These are phyloP conservation scores for Neurospora tetrasperma DNA, from an alignment of 495 filamentous ascomycete genomes.

Conservation along the genomic window DNA sequence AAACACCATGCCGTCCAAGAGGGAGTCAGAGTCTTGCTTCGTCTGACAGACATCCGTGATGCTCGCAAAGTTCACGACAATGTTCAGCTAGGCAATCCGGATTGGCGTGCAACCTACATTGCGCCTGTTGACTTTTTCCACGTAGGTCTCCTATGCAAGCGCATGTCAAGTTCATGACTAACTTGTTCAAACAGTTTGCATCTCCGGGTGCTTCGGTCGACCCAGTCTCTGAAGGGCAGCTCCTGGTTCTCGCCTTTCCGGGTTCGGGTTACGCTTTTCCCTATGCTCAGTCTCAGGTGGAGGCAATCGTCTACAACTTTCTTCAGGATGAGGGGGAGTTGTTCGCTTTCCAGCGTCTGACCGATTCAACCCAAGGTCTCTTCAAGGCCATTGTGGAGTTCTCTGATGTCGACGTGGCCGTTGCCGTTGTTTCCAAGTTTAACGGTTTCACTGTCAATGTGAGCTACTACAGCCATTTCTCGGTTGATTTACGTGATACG, in stretches of 20 bases:
- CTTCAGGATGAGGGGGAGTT: slow-evolving; percentile 45
- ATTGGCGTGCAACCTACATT: slow-evolving; percentile 43
- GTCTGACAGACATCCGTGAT: slow-evolving; percentile 48
- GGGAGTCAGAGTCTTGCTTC: slow-evolving; percentile 38
- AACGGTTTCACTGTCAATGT: slow-evolving; percentile 41
- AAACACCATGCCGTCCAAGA: slow-evolving; percentile 18
- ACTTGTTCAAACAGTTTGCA: slow-evolving; percentile 10
- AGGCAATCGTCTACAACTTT: slow-evolving; percentile 36
- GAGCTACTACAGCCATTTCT: slow-evolving; percentile 12
- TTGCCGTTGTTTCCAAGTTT: slow-evolving; percentile 26
- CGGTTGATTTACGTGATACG: not conserved
- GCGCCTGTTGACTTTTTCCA: slow-evolving; percentile 31
- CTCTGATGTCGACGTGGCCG: slow-evolving; percentile 35
- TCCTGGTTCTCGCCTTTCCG: slow-evolving; percentile 34
- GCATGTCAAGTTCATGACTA: slow-evolving; percentile 2
- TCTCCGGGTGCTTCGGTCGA: slow-evolving; percentile 16
- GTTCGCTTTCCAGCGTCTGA: slow-evolving; percentile 35
- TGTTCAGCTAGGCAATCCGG: slow-evolving; percentile 30
- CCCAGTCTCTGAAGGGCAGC: slow-evolving; percentile 40
- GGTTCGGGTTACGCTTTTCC: slow-evolving; percentile 12
- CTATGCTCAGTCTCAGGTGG: slow-evolving; percentile 20
- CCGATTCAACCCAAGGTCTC: slow-evolving; percentile 17
- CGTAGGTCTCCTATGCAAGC: slow-evolving; percentile 12
- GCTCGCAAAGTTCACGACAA: slow-evolving; percentile 38
- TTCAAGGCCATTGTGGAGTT: slow-evolving; percentile 44